A percentile compares a stretch with the other conserved stretches of the same genome.
phyloP scores from a whole-genome alignment of 2,329 filamentous ascomycete genomes.

The Beauveria rudraprayagi region DNA sequence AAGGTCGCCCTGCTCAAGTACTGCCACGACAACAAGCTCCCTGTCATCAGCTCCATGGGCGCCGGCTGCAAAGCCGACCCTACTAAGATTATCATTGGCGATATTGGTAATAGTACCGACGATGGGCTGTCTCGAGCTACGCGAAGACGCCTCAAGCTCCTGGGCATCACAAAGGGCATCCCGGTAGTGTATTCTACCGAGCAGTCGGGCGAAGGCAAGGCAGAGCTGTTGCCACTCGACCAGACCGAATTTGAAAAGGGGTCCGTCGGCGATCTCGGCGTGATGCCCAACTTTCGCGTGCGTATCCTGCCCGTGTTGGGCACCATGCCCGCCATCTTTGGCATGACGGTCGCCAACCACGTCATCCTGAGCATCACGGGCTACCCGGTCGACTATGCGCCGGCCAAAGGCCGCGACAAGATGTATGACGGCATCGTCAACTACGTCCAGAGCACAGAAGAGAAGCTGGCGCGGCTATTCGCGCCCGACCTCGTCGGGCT shows the following conservation, averaged over 20 bases:
- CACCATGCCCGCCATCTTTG: slow-evolving; percentile 96
- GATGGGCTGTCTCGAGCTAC: slow-evolving; percentile 84
- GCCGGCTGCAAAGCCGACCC: slow-evolving; percentile 86
- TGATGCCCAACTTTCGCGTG: slow-evolving; percentile 86
- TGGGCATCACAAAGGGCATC: slow-evolving; percentile 77
- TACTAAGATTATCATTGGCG: slow-evolving; percentile 80
- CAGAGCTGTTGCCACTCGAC: slow-evolving; percentile 73
- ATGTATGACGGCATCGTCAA: slow-evolving; percentile 82
- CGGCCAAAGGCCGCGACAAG: slow-evolving; percentile 77
- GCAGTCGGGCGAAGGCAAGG: slow-evolving; percentile 83
- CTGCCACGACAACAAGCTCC: slow-evolving; percentile 68
- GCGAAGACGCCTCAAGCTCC: slow-evolving; percentile 65
- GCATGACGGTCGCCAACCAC: slow-evolving; percentile 85
- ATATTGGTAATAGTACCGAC: slow-evolving; percentile 81
- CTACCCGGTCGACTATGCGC: slow-evolving; percentile 80
- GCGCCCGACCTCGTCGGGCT: slow-evolving; percentile 50
- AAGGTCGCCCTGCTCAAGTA: slow-evolving; percentile 88
- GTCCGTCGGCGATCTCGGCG: slow-evolving; percentile 74
- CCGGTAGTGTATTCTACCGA: slow-evolving; percentile 91
- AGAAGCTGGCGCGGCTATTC: slow-evolving; percentile 54
- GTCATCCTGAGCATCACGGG: slow-evolving; percentile 73
- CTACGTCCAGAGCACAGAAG: slow-evolving; percentile 68
- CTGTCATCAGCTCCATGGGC: slow-evolving; percentile 91
- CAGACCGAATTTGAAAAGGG: slow-evolving; percentile 87
- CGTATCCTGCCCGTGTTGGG: slow-evolving; percentile 92